Evolutionary conservation across 768 basidiomycete genomes (phyloP), one percentile per base, ranked within the genome.

Genomic region (Cytidiella melzeri): DNA sequence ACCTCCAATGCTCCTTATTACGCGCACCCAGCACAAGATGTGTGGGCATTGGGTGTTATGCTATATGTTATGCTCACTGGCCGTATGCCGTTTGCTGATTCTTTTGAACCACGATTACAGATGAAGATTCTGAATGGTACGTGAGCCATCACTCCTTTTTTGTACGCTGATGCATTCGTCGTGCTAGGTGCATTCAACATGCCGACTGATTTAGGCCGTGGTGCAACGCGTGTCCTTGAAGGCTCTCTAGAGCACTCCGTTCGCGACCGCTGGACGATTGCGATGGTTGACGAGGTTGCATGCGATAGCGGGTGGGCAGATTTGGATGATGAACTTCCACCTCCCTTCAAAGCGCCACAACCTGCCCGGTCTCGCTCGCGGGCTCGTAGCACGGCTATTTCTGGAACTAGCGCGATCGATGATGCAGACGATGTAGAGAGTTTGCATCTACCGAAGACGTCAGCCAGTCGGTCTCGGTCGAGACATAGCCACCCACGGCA

Each of bases 11-110:
- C 69, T 0, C 57, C 71, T 5, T 64, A 63, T 39, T 57, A 45
- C 39, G 75, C 78, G 0, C 69, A 80, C 57, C 85, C 92, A 2
- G 81, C 88, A 0, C 90, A 93, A 61, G 96, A 99, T 55, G 83
- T 98, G 24, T 99, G 96, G 96, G 93, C 96, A 0, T 69, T 97
- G 2, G 96, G 96, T 0, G 83, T 93, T 47, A 76, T 96, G 54
- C 80, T 99, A 1, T 90, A 92, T 61, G 82, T 85, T 6, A 72
- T 99, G 1, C 74, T 98, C 18, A 83, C 83, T 0, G 92, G 92
- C 2, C 71, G 73, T n/a, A 71, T 98, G 5, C 96, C 96, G 0
- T 97, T 97, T 64, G 69, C 63, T 27, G 95, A 99, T 65, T 70
- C 85, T 0, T 99, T 89, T 59, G 95, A 99, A 65, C 93, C 92